Conservation (phyloP, 768 basidiomycete species). For the Strobilomyces dryophilus region DNA sequence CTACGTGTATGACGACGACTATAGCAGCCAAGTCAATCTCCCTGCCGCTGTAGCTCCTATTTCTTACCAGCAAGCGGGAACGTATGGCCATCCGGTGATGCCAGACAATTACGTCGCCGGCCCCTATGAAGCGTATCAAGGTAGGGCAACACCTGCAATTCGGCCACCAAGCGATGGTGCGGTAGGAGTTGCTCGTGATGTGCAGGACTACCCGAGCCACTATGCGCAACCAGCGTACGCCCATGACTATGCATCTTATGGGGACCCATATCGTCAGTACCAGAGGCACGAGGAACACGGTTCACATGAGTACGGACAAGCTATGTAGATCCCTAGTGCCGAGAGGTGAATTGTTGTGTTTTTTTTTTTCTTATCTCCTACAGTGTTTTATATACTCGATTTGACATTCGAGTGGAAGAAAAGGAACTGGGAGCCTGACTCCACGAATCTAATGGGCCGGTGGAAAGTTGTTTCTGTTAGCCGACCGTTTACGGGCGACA, state of each 20-base stretch:
- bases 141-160: conserved; percentile 38
- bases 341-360: conserved; percentile 14
- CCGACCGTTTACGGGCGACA: no score
- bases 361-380: conserved; percentile 11
- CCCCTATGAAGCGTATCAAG: conserved; percentile 54
- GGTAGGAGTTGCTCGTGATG: conserved; percentile 36
- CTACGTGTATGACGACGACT: conserved; percentile 62
- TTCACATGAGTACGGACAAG: conserved; percentile 30
- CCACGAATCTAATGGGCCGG: not conserved
- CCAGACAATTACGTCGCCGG: conserved; percentile 38
- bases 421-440: not conserved
- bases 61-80: conserved; percentile 36
- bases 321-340: conserved; percentile 23
- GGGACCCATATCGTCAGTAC: conserved; percentile 26
- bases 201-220: conserved; percentile 34
- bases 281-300: conserved; percentile 29
- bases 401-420: conserved; percentile 15
- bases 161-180: conserved; percentile 31
- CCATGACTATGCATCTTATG: conserved; percentile 28
- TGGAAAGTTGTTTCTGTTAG: not conserved
- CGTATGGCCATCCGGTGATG: conserved; percentile 15
- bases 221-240: conserved; percentile 19
- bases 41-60: conserved; percentile 57
- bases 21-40: conserved; percentile 60
- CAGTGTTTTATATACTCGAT: conserved; percentile 27